Percentiles rank a stretch among this genome's conserved stretches.
Evolutionary conservation across 495 filamentous ascomycete genomes (phyloP).

Genomic region (Aspergillus biplanus): DNA sequence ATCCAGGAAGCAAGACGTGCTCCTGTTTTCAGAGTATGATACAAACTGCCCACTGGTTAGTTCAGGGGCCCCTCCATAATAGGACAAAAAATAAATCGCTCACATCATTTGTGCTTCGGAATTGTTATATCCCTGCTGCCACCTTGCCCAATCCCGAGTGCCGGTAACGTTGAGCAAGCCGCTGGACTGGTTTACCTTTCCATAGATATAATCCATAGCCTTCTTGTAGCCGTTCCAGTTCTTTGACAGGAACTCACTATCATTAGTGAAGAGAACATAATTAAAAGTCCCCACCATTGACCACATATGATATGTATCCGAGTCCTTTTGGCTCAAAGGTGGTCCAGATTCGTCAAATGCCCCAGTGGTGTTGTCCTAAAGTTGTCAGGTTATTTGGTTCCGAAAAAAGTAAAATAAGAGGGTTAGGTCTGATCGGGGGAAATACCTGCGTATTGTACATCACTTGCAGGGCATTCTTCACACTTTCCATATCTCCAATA

Average conservation of each 20-base stretch:
- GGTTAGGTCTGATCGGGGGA: not conserved
- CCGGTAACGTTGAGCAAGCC: slow-evolving; percentile 61
- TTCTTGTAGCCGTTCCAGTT: slow-evolving; percentile 56
- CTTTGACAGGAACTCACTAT: slow-evolving; percentile 50
- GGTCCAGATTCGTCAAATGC: slow-evolving; percentile 63
- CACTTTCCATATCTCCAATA: slow-evolving; percentile 61
- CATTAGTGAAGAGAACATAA: slow-evolving; percentile 61
- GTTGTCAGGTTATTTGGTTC: not conserved
- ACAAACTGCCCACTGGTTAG: slow-evolving; percentile 39
- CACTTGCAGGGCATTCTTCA: slow-evolving; percentile 62
- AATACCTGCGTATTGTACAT: slow-evolving; percentile 62
- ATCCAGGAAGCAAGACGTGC: slow-evolving; percentile 55
- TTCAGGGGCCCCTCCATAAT: not conserved
- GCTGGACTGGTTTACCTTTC: slow-evolving; percentile 51
- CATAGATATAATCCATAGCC: slow-evolving; percentile 59
- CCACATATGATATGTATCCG: slow-evolving; percentile 69
- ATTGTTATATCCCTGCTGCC: slow-evolving; percentile 55
- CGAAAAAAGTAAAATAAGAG: too few relatives aligned
- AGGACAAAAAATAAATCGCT: not conserved
- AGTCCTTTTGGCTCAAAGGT: slow-evolving; percentile 56
- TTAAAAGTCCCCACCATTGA: slow-evolving; percentile 66
- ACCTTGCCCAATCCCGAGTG: slow-evolving; percentile 60
- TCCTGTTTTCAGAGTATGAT: slow-evolving; percentile 55
- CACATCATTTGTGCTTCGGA: slow-evolving; percentile 61
- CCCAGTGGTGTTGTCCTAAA: slow-evolving; percentile 36